Base-by-base conservation (phyloP, 208 protist species). In the Acanthamoeba triangularis region DNA sequence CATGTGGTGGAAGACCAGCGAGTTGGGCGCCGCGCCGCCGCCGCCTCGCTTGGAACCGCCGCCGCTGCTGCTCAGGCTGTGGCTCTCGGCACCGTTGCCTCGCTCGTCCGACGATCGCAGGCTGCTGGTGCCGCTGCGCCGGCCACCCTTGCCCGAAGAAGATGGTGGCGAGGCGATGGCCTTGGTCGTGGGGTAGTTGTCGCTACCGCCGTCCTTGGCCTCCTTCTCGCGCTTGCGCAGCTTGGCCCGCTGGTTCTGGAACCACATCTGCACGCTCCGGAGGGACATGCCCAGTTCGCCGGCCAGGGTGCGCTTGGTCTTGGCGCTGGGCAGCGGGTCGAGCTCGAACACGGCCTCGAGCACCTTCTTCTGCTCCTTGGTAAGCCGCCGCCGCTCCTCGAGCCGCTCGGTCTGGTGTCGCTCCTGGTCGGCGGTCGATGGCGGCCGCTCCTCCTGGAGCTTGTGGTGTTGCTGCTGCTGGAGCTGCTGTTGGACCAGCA, bases 351-450 rank as follows among this genome's bases (percentile, higher is more conserved):
- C 41, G 49, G 41, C 52, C 78, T 87, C 78, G 78, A 87, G 78
- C 78, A 97, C 88, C 4, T 78, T 74, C 20, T 94, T 52, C 80
- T 97, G 96, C 56, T 96, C 95, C 35, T 85, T 93, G 37, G 90
- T 95, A 2, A 92, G 90, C 78, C 96, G 49, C 82, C 96, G 87
- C 49, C 96, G 94, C 72, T 96, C 94, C 90, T 90, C 74, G 41
- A 84, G 37, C 30, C 74, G 33, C 74, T 84, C 74, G 74, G 74
- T 84, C 33, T 52, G 74, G 41, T 84, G 74, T 35, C 41, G 74
- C 28, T 41, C 37, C 41, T 84, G 74, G 16, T 84, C 37, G 16
- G 20, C 33, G 20, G n/a, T 13, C 54, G 54, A 61, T 25, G 54
- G 16, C 74, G 1, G 30, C 14, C n/a, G 74, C 41, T 84, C 74